Conservation (phyloP, 768 basidiomycete species). For the Boletus rubescentipes region DNA sequence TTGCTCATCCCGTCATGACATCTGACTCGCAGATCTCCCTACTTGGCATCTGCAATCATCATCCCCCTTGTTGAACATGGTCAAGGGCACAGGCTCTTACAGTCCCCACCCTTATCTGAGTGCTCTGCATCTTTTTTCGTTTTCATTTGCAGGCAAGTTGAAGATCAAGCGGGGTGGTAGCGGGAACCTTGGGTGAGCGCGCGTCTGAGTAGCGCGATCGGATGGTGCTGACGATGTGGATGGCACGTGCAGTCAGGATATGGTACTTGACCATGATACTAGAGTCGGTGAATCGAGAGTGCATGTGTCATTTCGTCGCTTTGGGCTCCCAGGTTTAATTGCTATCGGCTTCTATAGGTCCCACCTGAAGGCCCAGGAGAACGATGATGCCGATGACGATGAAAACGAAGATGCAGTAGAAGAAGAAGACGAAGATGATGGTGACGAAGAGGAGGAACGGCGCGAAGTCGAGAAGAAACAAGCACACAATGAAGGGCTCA, state of each 20-base stretch:
- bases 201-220: neutral
- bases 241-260: slow-evolving; percentile 46
- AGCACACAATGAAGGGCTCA: slow-evolving; percentile 36
- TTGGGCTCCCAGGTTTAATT: slow-evolving; percentile 16
- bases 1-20: too few species aligned
- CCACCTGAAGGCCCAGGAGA: slow-evolving; percentile 16
- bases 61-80: too few species aligned
- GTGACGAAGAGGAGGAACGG: slow-evolving; percentile 52
- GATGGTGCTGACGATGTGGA: slow-evolving; percentile 6
- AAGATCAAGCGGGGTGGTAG: slow-evolving; percentile 86
- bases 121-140: too few species aligned
- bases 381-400: slow-evolving; percentile 40
- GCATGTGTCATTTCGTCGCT: slow-evolving; percentile 33
- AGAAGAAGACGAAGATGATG: slow-evolving; percentile 36
- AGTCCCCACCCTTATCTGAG: too few species aligned
- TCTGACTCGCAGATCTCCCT: too few species aligned
- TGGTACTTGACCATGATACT: slow-evolving; percentile 58
- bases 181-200: slow-evolving; percentile 69
- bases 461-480: slow-evolving; percentile 85
- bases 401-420: slow-evolving; percentile 34
- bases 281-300: slow-evolving; percentile 50
- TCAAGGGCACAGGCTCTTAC: too few species aligned
- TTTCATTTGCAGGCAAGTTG: slow-evolving; percentile 57
- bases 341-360: too few species aligned
- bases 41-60: too few species aligned